These are phyloP conservation scores for Sugiyamaella castrensis DNA, from an alignment of 1,139 yeast genomes.

Conservation along the genomic window DNA sequence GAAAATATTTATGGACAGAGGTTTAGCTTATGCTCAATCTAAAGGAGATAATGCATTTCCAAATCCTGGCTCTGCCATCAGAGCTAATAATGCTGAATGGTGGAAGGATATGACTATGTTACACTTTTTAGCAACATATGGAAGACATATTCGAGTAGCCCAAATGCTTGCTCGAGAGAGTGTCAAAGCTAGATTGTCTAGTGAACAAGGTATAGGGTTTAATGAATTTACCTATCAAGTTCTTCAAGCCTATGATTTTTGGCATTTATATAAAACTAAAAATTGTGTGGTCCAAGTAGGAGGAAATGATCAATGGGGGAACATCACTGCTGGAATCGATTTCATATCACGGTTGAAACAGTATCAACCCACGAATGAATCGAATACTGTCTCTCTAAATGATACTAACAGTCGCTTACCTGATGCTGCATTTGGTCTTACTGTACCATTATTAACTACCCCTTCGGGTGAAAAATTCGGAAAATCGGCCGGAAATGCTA, in stretches of 20 bases:
- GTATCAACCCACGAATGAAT: neutral
- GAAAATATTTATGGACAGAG: constrained; percentile 55
- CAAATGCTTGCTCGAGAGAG: constrained; percentile 91
- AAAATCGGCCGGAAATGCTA: constrained; percentile 95
- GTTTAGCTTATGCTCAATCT: constrained; percentile 56
- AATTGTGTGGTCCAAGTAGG: constrained; percentile 80
- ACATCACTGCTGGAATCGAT: constrained; percentile 94
- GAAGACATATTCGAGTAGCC: constrained; percentile 74
- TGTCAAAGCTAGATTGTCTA: constrained; percentile 66
- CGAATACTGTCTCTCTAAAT: neutral
- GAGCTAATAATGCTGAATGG: constrained; percentile 75
- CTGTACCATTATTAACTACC: constrained; percentile 87
- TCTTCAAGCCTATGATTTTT: constrained; percentile 91
- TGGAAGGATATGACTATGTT: constrained; percentile 76
- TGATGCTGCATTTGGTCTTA: constrained; percentile 59
- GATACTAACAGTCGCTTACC: constrained; percentile 11
- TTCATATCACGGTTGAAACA: constrained; percentile 60
- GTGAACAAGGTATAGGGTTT: constrained; percentile 79
- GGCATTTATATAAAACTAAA: constrained; percentile 63
- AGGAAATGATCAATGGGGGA: constrained; percentile 98
- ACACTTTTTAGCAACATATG: constrained; percentile 72
- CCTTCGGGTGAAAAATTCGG: constrained; percentile 94
- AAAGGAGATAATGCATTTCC: constrained; percentile 42
- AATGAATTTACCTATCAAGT: constrained; percentile 93
- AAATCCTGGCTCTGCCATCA: constrained; percentile 42